Percentiles rank a stretch among this genome's conserved stretches.
Conservation (phyloP, 1,139 yeast species). For the Sugiyamaella japonica region DNA sequence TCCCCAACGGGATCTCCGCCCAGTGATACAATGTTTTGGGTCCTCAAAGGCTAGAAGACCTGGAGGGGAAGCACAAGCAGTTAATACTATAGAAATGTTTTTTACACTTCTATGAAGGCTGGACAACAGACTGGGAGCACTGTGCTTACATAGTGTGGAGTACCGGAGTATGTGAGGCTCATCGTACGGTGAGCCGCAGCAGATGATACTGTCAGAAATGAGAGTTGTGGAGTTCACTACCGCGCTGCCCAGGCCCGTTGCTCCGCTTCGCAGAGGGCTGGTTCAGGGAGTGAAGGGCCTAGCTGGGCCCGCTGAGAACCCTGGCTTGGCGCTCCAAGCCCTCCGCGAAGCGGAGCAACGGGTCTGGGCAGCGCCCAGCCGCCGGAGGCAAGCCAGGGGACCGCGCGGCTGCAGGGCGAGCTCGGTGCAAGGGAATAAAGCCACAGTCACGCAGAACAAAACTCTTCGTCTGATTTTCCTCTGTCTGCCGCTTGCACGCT, state of each 20-base stretch:
- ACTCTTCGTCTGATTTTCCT: neutral
- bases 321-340: neutral
- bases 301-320: too few species aligned
- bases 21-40: neutral
- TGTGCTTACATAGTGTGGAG: neutral
- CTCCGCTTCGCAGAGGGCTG: too few species aligned
- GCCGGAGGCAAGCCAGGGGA: too few species aligned
- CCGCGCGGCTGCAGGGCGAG: too few species aligned
- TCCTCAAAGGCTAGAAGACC: neutral
- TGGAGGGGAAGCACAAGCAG: neutral
- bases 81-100: neutral
- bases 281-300: too few species aligned
- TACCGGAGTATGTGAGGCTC: neutral
- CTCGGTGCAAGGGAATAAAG: too few species aligned
- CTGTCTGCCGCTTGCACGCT: neutral
- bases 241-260: too few species aligned
- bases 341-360: neutral
- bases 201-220: too few species aligned
- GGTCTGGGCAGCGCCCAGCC: neutral
- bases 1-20: neutral
- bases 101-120: neutral
- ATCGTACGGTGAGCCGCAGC: too few species aligned
- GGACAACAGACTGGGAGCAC: neutral
- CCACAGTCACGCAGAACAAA: neutral
- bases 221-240: too few species aligned